These are phyloP conservation scores for Leptodontidium sp. DNA, from an alignment of 2,329 filamentous ascomycete species.

Conservation along the genomic window DNA sequence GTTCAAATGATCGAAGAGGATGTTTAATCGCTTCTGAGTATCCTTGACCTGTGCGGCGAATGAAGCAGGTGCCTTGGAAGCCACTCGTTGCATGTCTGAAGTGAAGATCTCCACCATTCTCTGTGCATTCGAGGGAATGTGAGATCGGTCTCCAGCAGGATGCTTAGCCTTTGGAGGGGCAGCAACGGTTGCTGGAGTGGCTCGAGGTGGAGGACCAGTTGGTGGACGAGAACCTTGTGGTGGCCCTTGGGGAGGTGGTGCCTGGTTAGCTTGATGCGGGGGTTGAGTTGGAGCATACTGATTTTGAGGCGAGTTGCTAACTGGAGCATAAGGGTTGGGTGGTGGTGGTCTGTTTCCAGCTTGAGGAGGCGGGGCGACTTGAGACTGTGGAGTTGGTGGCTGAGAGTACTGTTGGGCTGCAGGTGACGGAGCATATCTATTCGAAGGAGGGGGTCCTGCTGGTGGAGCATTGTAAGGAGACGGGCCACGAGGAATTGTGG, in stretches of 20 bases:
- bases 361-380: constrained; percentile 52
- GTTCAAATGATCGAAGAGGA: constrained; percentile 97
- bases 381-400: constrained; percentile 50
- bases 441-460: constrained; percentile 71
- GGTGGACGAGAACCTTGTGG: constrained; percentile 52
- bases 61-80: constrained; percentile 81
- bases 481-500: constrained; percentile 74
- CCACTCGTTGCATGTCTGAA: constrained; percentile 88
- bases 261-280: constrained; percentile 46
- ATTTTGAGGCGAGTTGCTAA: constrained; percentile 56
- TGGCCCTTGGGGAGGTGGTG: constrained; percentile 54
- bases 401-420: constrained; percentile 61
- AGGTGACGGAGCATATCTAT: constrained; percentile 77
- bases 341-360: constrained; percentile 55
- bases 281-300: constrained; percentile 69
- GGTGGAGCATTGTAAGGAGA: constrained; percentile 90
- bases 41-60: constrained; percentile 92
- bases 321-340: constrained; percentile 67
- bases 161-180: constrained; percentile 69
- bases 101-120: constrained; percentile 83
- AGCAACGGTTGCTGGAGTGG: constrained; percentile 55
- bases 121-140: constrained; percentile 81
- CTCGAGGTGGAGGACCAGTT: constrained; percentile 53
- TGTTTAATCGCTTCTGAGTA: constrained; percentile 88
- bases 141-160: constrained; percentile 86